These are phyloP conservation scores for Oenanthe sinensis DNA, from an alignment of 129 eudicot genomes.

Conservation along the genomic window DNA sequence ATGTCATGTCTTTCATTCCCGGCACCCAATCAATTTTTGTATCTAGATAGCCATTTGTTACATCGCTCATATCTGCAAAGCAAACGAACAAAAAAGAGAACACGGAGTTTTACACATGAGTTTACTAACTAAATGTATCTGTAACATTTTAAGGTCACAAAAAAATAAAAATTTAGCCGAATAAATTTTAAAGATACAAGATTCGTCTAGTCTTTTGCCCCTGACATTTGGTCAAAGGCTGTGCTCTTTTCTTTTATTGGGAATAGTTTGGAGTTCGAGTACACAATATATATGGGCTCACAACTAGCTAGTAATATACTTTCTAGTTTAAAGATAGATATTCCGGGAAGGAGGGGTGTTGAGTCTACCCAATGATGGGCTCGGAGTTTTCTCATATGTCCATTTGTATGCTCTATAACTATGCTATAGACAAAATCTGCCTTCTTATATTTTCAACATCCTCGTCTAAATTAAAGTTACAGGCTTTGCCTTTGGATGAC, in stretches of 20 bases:
- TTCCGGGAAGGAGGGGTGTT: too few relatives aligned
- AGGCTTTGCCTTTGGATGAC: too few relatives aligned
- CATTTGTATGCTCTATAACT: too few relatives aligned
- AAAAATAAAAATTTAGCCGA: background rate
- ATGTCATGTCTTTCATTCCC: conserved; percentile 39
- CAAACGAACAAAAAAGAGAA: background rate
- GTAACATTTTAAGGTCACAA: background rate
- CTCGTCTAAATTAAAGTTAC: too few relatives aligned
- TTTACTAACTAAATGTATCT: background rate
- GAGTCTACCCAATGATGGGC: too few relatives aligned
- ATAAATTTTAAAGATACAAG: background rate
- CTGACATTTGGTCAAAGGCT: background rate
- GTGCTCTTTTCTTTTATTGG: background rate
- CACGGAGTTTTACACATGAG: background rate
- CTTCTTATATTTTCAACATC: too few relatives aligned
- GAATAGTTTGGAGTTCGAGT: background rate
- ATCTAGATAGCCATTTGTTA: conserved; percentile 51
- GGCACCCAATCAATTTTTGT: conserved; percentile 47
- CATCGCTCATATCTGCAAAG: conserved; percentile 35
- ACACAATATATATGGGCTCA: background rate
- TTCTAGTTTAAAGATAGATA: background rate
- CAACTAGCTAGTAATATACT: background rate
- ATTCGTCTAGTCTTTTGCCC: background rate
- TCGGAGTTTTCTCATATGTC: too few relatives aligned
- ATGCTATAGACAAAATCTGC: too few relatives aligned